phyloP scores from a whole-genome alignment of 148 eudicot species.

The Simmondsia chinensis region DNA sequence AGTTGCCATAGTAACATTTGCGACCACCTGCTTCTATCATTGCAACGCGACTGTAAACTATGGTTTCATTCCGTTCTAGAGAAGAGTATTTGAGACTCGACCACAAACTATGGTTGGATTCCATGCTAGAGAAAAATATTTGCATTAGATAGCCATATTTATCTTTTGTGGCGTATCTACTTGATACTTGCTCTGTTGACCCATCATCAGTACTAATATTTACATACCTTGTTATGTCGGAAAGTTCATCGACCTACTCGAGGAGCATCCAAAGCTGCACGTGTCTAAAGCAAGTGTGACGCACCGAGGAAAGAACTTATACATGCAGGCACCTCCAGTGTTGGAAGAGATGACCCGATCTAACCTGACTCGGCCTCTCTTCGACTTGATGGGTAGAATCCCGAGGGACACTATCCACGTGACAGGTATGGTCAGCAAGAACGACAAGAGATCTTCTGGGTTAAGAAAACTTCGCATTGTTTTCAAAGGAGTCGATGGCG shows the following conservation, averaged over 20 bases:
- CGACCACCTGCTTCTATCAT: too few species aligned
- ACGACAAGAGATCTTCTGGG: slow-evolving; percentile 48
- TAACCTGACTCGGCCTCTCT: slow-evolving; percentile 56
- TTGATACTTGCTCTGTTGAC: too few species aligned
- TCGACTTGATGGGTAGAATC: slow-evolving; percentile 58
- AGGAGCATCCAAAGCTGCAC: slow-evolving; percentile 67
- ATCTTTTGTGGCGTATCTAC: too few species aligned
- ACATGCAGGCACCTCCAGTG: slow-evolving; percentile 95
- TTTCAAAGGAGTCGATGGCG: slow-evolving; percentile 65
- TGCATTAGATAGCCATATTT: too few species aligned
- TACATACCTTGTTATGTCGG: slow-evolving; percentile 5
- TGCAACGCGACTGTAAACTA: too few species aligned
- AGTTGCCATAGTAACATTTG: too few species aligned
- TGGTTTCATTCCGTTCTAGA: too few species aligned
- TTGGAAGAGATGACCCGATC: slow-evolving; percentile 92
- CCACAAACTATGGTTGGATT: too few species aligned
- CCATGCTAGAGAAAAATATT: too few species aligned
- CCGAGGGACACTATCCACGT: slow-evolving; percentile 57
- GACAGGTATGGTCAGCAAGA: slow-evolving; percentile 46
- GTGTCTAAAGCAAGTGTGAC: slow-evolving; percentile 70
- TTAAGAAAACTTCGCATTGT: slow-evolving; percentile 60
- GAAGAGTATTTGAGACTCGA: too few species aligned
- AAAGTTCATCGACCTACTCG: slow-evolving; percentile 70
- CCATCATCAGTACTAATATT: not conserved
- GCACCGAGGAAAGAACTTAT: slow-evolving; percentile 61